Conservation (phyloP, 331 rosid genomes). For the Dryas integrifolia region DNA sequence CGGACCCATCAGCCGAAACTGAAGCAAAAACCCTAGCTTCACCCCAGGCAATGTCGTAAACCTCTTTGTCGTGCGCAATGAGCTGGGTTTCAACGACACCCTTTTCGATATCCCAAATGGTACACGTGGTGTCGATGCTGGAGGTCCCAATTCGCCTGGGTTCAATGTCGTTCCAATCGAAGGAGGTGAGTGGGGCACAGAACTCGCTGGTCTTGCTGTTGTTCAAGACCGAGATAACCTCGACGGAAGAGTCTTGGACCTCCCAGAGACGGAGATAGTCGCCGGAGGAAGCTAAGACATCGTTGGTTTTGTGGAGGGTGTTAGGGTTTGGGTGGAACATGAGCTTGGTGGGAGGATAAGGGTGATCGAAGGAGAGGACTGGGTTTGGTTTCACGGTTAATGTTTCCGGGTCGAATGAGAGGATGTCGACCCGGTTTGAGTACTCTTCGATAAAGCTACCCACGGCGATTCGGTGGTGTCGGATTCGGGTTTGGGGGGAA, state of each 20-base stretch:
- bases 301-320: slow-evolving; percentile 41
- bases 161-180: slow-evolving; percentile 93
- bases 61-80: slow-evolving; percentile 98
- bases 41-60: slow-evolving; percentile 93
- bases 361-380: slow-evolving; percentile 85
- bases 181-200: slow-evolving; percentile 89
- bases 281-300: slow-evolving; percentile 89
- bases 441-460: slow-evolving; percentile 87
- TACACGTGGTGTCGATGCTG: slow-evolving; percentile 93
- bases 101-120: slow-evolving; percentile 85
- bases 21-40: slow-evolving; percentile 90
- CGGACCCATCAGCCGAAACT: slow-evolving; percentile 95
- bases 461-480: slow-evolving; percentile 55
- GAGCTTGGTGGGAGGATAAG: slow-evolving; percentile 95
- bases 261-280: slow-evolving; percentile 99
- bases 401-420: slow-evolving; percentile 73
- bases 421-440: slow-evolving; percentile 76
- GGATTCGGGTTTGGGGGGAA: slow-evolving; percentile 28
- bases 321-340: slow-evolving; percentile 78
- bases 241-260: slow-evolving; percentile 56
- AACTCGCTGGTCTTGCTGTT: slow-evolving; percentile 83
- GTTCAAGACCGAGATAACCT: slow-evolving; percentile 69
- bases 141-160: slow-evolving; percentile 81
- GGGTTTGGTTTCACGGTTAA: slow-evolving; percentile 49
- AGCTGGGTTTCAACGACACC: slow-evolving; percentile 91